phyloP scores from a whole-genome alignment of 257 asterid species.

The Thymus mandschuricus region DNA sequence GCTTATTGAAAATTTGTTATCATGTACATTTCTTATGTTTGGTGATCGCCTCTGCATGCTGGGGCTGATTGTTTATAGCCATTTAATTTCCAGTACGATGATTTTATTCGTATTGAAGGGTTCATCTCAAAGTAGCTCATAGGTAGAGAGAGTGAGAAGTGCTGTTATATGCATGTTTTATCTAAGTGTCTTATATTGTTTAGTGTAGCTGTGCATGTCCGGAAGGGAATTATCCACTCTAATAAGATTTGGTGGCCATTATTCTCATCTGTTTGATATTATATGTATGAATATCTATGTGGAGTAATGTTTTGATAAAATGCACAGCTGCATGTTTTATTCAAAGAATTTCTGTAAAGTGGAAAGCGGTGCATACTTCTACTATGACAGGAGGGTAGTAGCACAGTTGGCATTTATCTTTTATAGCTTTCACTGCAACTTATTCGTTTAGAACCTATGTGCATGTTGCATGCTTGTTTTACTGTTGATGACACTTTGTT shows the following conservation, averaged over 20 bases:
- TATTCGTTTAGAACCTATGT: conserved; percentile 19
- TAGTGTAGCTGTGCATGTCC: not conserved
- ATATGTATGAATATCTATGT: not conserved
- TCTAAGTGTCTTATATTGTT: not conserved
- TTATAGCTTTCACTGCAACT: not conserved
- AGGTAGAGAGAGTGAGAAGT: not conserved
- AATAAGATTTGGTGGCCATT: not conserved
- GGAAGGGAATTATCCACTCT: not conserved
- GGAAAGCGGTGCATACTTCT: conserved; percentile 6
- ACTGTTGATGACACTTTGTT: conserved; percentile 26
- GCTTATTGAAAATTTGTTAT: not conserved
- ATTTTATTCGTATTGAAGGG: not conserved
- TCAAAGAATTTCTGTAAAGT: not conserved
- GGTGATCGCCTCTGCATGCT: not conserved
- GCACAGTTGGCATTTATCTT: not conserved
- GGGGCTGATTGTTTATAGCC: not conserved
- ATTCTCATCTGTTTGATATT: not conserved
- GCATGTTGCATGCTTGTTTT: conserved; percentile 25
- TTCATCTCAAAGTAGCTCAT: not conserved
- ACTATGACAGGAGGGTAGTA: conserved; percentile 12
- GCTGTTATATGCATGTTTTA: not conserved
- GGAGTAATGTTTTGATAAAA: not conserved
- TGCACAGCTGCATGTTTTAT: not conserved
- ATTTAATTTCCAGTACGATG: not conserved
- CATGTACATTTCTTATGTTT: not conserved